phyloP scores from a whole-genome alignment of 768 basidiomycete species.

The Russula lepida region DNA sequence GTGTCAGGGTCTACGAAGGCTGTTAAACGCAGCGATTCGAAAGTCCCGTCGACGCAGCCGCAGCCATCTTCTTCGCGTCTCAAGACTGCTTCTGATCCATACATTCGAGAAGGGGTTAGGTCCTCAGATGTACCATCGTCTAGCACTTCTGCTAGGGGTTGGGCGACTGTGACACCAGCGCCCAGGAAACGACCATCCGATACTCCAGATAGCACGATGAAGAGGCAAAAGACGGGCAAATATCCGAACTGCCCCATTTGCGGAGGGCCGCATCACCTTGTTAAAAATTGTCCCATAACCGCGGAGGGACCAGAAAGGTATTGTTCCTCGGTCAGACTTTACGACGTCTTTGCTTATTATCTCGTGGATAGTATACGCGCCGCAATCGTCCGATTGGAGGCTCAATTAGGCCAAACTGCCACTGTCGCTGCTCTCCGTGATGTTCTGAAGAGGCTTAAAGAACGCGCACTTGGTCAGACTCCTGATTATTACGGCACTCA shows the following conservation, averaged over 20 bases:
- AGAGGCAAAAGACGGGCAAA: slow-evolving; percentile 33
- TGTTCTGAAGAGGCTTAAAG: slow-evolving; percentile 25
- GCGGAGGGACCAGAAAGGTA: slow-evolving; percentile 48
- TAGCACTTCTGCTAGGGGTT: not conserved
- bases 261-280: slow-evolving; percentile 34
- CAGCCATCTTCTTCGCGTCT: not conserved
- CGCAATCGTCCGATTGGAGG: slow-evolving; percentile 39
- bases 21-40: not conserved
- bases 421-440: slow-evolving; percentile 34
- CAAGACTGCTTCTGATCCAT: not conserved
- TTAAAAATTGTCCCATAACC: slow-evolving; percentile 51
- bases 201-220: slow-evolving; percentile 10
- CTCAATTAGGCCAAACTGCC: slow-evolving; percentile 30
- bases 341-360: not conserved
- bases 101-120: not conserved
- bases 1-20: slow-evolving; percentile 10
- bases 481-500: not conserved
- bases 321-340: slow-evolving; percentile 2
- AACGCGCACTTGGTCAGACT: not conserved
- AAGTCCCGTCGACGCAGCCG: not conserved
- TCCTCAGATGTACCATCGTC: not conserved
- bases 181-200: slow-evolving; percentile 28
- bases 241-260: slow-evolving; percentile 43
- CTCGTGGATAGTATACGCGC: slow-evolving; percentile 31
- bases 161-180: not conserved